Evolutionary conservation across 306 rosid genomes (phyloP), one percentile per base, ranked within the genome.

Genomic region (Nissolia schottii): DNA sequence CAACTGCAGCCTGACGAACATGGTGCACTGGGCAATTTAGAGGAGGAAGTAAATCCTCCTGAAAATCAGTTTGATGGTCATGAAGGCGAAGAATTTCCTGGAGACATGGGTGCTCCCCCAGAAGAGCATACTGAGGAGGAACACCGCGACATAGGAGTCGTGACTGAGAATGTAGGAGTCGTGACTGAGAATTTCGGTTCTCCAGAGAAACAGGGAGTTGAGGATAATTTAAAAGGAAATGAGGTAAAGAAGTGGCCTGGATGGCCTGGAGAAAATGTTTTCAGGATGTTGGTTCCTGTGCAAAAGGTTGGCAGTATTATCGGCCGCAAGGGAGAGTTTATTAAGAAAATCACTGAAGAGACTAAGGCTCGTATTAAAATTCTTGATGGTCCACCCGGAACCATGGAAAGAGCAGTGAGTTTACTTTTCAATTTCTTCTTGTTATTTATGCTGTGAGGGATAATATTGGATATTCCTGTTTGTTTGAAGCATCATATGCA

Each of bases 181-280:
- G 66, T 67, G 45, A 57, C 80, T 12, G 83, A 82, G 58, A 67
- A 35, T 51, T 76, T 68, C 24, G 81, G 32, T 40, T 40, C 85
- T 59, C 79, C 49, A 19, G 85, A 81, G 38, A 84, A 73, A 64
- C 77, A 50, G 43, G 87, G 24, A 16, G 57, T 49, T 3, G 79
- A 77, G 14, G 81, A 78, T 50, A 88, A 82, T 60, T 53, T 83
- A 1, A 64, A 64, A 57, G 89, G 76, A 64, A 84, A 56, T 80
- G 94, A 86, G 51, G 83, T 74, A 69, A 91, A 88, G 72, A 92
- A 77, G 86, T 95, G 99, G 99, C 96, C 97, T 13, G 97, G 99
- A 38, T 95, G 99, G 99, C 99, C 99, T 20, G 97, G 97, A 6
- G 97, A 95, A 81, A 95, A 96, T 58, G 96, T 95, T 72, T 95